Conservation (phyloP, 1,139 yeast species). For the Candida smagusa region DNA sequence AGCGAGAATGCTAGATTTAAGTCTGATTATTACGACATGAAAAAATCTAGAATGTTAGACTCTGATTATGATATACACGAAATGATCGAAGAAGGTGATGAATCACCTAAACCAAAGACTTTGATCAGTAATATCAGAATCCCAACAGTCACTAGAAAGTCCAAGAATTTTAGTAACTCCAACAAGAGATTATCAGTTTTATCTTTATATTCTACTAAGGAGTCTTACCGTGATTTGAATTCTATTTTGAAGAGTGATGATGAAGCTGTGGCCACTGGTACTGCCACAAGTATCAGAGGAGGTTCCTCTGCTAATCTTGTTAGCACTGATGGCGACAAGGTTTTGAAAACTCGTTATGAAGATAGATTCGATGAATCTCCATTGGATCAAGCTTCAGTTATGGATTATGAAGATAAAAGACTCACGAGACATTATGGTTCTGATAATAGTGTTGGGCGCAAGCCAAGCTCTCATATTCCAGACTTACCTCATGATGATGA, state of each 20-base stretch:
- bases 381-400: slow-evolving; percentile 35
- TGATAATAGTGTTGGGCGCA: slow-evolving; percentile 17
- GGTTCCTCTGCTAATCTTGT: slow-evolving; percentile 4
- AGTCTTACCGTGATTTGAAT: slow-evolving; percentile 60
- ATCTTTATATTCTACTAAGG: slow-evolving; percentile 66
- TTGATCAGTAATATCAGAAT: slow-evolving; percentile 59
- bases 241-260: slow-evolving; percentile 46
- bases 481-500: slow-evolving; percentile 25
- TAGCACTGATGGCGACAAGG: slow-evolving; percentile 9
- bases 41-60: slow-evolving; percentile 42
- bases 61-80: slow-evolving; percentile 39
- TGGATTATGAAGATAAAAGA: slow-evolving; percentile 39
- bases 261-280: slow-evolving; percentile 14
- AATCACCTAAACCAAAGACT: slow-evolving; percentile 21
- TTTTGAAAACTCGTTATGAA: slow-evolving; percentile 43
- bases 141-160: slow-evolving; percentile 69
- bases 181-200: slow-evolving; percentile 68
- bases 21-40: slow-evolving; percentile 45
- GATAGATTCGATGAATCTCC: slow-evolving; percentile 40
- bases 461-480: slow-evolving; percentile 36
- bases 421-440: slow-evolving; percentile 21
- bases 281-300: slow-evolving; percentile 4
- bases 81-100: slow-evolving; percentile 18
- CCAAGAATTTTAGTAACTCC: slow-evolving; percentile 57
- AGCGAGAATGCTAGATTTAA: slow-evolving; percentile 39